Base-by-base conservation (phyloP, 2,329 filamentous ascomycete genomes). In the Amauroascus verrucosus region DNA sequence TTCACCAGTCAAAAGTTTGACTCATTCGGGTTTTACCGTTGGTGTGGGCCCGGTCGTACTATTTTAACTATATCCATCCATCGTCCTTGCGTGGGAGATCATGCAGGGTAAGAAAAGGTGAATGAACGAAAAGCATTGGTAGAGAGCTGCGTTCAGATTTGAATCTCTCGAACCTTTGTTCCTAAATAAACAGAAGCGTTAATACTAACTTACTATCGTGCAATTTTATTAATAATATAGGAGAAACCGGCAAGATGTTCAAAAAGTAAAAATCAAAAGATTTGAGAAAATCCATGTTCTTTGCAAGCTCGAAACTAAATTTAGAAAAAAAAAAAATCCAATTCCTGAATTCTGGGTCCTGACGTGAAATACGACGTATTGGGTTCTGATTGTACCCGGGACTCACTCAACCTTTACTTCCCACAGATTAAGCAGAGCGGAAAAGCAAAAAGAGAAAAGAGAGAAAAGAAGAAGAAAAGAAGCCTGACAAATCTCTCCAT, bases 1-100 rank as follows among this genome's bases (percentile, higher is more conserved):
- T 41, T 5, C 37, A 20, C 7, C 33, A 3, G 14, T n/a, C 6
- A 14, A 24, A 22, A n/a, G 22, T 16, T 35, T 52, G 41, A 46
- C 30, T 52, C 49, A 46, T 32, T 52, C 50, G 50, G 50, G 41
- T 13, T 37, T 52, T n/a, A 35, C 50, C 41, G 50, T 52, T 45
- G 33, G 40, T 33, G 48, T 44, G 48, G 48, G 40, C n/a, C 35
- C 48, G 26, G 20, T 35, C 38, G 48, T 51, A 51, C 43, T n/a
- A n/a, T 44, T 20, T 20, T 8, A 20, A 14, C 13, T 37, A 18
- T 13, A 8, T 32, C 7, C 18, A 7, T 43, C 40, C 6, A 5
- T 37, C 16, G 3, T 43, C 20, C 28, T 33, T 33, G n/a, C 8
- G 18, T 35, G 5, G 32, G 11, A 24, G 46, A 48, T 24, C 14